Evolutionary conservation across 1,284 basidiomycete genomes (phyloP).

Genomic region (Neolentinus lepideus): DNA sequence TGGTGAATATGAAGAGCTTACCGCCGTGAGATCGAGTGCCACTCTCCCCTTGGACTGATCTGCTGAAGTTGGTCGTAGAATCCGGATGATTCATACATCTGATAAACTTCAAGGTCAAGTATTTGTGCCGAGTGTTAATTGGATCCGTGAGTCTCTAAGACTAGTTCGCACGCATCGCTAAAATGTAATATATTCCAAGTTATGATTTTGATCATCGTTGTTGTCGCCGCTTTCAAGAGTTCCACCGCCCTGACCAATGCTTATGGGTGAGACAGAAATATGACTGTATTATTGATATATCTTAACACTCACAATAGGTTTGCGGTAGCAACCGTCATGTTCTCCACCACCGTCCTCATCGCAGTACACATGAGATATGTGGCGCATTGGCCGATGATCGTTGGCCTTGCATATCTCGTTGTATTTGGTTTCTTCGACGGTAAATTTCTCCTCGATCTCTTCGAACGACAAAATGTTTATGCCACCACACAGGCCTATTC

Average conservation of each 20-base stretch:
- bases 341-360: constrained; percentile 50
- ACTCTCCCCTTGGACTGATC: not conserved
- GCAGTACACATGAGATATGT: constrained; percentile 51
- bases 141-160: constrained; percentile 25
- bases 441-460: constrained; percentile 5
- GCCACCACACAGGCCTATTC: constrained; percentile 34
- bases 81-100: constrained; percentile 54
- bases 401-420: constrained; percentile 42
- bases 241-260: constrained; percentile 44
- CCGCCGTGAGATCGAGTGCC: constrained; percentile 29
- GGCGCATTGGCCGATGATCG: constrained; percentile 37
- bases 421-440: constrained; percentile 57
- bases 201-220: constrained; percentile 45
- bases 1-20: constrained; percentile 52
- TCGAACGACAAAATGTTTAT: not conserved
- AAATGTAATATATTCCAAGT: constrained; percentile 18
- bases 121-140: constrained; percentile 57
- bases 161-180: not conserved
- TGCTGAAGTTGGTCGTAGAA: constrained; percentile 14
- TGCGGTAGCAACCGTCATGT: constrained; percentile 58
- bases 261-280: constrained; percentile 30
- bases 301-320: constrained; percentile 28
- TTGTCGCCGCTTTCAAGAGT: constrained; percentile 52
- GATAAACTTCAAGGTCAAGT: constrained; percentile 55
- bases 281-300: not conserved